Conservation (phyloP, 208 protist genomes). For the Wallacemonas collosoma region DNA sequence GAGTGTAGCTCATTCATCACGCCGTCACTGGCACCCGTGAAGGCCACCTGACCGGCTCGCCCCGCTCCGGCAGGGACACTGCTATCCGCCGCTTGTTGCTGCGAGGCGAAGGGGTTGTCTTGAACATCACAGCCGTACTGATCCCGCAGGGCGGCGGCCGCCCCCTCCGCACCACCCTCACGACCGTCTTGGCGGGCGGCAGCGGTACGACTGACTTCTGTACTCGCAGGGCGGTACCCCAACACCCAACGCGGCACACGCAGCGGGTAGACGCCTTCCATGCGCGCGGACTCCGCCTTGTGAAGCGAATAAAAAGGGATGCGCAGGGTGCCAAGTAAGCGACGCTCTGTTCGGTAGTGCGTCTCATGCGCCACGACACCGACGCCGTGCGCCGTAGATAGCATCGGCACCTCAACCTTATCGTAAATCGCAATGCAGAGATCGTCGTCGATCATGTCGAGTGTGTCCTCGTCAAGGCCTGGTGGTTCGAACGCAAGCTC, state of each 20-base stretch:
- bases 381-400: conserved; percentile 30
- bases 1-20: conserved; percentile 9
- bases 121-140: conserved; percentile 2
- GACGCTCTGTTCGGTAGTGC: conserved; percentile 85
- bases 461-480: conserved; percentile 87
- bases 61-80: too few species aligned
- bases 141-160: not conserved
- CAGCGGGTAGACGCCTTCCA: conserved; percentile 80
- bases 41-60: not conserved
- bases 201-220: not conserved
- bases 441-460: conserved; percentile 83
- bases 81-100: not conserved
- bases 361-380: conserved; percentile 73
- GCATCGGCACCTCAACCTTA: conserved; percentile 76
- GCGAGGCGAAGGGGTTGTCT: conserved; percentile 17
- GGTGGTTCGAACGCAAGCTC: conserved; percentile 79
- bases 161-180: not conserved
- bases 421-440: conserved; percentile 82
- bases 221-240: conserved; percentile 44
- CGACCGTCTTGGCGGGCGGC: conserved; percentile 9
- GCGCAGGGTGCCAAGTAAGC: conserved; percentile 70
- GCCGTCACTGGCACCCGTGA: not conserved
- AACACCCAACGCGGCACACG: conserved; percentile 72
- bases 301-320: conserved; percentile 83
- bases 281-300: conserved; percentile 55